Base-by-base conservation (phyloP, 176 grass and related monocot species). In the Oryza officinalis region DNA sequence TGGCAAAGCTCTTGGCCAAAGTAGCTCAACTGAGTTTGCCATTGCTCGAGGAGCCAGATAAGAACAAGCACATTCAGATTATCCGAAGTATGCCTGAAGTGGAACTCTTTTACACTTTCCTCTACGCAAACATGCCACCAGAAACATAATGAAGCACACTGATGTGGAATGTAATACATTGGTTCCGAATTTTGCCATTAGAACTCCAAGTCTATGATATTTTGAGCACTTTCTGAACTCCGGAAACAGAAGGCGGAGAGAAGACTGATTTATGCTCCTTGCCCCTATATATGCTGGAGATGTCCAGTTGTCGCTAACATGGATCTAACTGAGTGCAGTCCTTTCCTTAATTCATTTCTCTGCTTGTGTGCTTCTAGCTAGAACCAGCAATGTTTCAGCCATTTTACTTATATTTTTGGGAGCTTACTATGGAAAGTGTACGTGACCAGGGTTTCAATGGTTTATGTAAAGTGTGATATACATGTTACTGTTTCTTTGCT, bases 51-150 rank as follows among this genome's bases (percentile, higher is more conserved):
- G 97, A 99, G 59, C 97, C 93, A 60, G 85, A 83, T 45, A 89
- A 86, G 68, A 99, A 99, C 86, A 96, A 92, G 65, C 91, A 96
- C 72, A 88, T 92, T 23, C 83, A 96, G 78, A 89, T 86, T 37
- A 86, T 99, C 41, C 72, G 75, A 89, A 92, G 77, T 70, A 86
- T 91, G 87, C 89, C 93, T 4, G 91, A 99, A 85, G 93, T 96
- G 46, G 89, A 89, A 49, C 89, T 96, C 74, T 99, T 99, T 80
- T 96, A 92, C 83, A 91, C 97, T 28, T 91, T 99, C 47, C 88
- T 99, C 15, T 99, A 96, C 23, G 91, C 97, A 6, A 93, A 96
- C 74, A 94, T 94, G 84, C 86, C 77, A 63, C 81, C 80, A 6
- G 84, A 90, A 87, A 80, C 63, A 63, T 84, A 40, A 75, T 30